These are phyloP conservation scores for Hypoxylon intermedium DNA, from an alignment of 495 filamentous ascomycete genomes.

Conservation along the genomic window DNA sequence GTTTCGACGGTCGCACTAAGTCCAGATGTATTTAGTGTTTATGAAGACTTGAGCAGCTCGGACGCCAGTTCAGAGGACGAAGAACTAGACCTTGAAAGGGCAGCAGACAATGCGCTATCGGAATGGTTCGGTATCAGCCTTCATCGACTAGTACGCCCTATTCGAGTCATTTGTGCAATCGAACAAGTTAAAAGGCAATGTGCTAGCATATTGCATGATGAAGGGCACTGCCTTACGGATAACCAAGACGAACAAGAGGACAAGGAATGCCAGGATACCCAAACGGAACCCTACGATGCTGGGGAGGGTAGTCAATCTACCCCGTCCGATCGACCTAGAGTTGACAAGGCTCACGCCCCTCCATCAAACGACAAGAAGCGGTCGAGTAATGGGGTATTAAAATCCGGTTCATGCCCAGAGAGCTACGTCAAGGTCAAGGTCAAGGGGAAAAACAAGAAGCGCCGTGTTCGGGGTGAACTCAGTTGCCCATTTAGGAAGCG, in stretches of 20 bases:
- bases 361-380: not conserved
- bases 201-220: constrained; percentile 10
- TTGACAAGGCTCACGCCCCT: not conserved
- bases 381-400: not conserved
- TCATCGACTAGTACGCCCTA: constrained; percentile 4
- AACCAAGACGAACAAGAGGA: constrained; percentile 3
- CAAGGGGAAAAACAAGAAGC: constrained; percentile 8
- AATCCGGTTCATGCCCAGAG: constrained; percentile 2
- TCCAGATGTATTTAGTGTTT: not conserved
- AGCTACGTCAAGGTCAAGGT: not conserved
- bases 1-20: not conserved
- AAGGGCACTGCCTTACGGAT: constrained; percentile 9
- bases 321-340: not conserved
- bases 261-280: not conserved
- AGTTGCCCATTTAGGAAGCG: constrained; percentile 50
- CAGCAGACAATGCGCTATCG: constrained; percentile 13
- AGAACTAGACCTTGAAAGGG: constrained; percentile 17
- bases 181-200: constrained; percentile 12
- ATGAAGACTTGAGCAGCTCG: not conserved
- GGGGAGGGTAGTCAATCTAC: constrained; percentile 1
- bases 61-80: constrained; percentile 2
- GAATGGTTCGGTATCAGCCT: constrained; percentile 18
- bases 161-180: constrained; percentile 10
- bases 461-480: constrained; percentile 8
- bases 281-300: constrained; percentile 9